Percentiles rank a stretch among this genome's conserved stretches.
Evolutionary conservation across 225 moss, liverwort and hornwort genomes (phyloP).

Genomic region (Polytrichum formosum): DNA sequence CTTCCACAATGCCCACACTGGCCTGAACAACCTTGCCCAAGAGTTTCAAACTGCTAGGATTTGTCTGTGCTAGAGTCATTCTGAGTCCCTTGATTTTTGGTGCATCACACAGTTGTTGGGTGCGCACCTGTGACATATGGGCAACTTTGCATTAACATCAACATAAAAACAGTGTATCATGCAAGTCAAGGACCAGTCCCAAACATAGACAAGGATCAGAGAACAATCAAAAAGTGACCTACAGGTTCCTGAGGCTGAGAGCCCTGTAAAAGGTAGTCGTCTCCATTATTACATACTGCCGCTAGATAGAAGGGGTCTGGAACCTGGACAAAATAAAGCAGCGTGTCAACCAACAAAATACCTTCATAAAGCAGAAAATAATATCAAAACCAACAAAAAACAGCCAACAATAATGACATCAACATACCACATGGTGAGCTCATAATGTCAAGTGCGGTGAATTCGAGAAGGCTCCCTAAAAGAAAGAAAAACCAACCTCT

Average conservation of each 20-base stretch:
- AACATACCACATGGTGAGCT: too few species aligned
- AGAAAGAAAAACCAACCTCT: too few species aligned
- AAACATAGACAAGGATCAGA: not conserved
- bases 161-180: not conserved
- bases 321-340: conserved; percentile 16
- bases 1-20: conserved; percentile 28
- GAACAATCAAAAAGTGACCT: not conserved
- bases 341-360: not conserved
- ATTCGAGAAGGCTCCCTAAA: too few species aligned
- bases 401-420: too few species aligned
- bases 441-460: too few species aligned
- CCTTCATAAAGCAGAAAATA: too few species aligned
- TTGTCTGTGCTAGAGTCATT: conserved; percentile 12
- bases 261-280: conserved; percentile 21
- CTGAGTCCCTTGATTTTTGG: conserved; percentile 15
- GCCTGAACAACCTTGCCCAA: conserved; percentile 22
- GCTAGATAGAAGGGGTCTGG: conserved; percentile 26
- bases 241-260: conserved; percentile 19
- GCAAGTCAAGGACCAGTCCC: not conserved
- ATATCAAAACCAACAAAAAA: too few species aligned
- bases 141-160: not conserved
- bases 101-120: conserved; percentile 10
- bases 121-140: conserved; percentile 13
- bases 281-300: conserved; percentile 16
- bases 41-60: conserved; percentile 11